phyloP scores from a whole-genome alignment of 2,329 filamentous ascomycete species.

The Raffaelea ambrosiae region DNA sequence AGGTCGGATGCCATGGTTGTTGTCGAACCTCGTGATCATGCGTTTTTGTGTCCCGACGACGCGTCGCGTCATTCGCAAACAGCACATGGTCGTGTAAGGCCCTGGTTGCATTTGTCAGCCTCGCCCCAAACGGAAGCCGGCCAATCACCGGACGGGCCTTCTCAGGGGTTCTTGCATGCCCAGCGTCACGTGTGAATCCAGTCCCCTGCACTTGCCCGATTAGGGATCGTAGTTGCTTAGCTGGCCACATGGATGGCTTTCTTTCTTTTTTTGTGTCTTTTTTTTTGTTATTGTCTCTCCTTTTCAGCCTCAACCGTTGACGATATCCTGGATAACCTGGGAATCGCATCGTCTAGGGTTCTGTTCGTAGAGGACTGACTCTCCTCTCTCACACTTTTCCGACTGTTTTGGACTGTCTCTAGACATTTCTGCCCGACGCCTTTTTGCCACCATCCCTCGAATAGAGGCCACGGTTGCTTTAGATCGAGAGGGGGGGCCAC shows the following conservation, averaged over 20 bases:
- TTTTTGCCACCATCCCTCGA: slow-evolving; percentile 7
- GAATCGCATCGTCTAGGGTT: no score
- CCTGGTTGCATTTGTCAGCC: no score
- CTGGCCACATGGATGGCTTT: not conserved
- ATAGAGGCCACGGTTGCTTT: slow-evolving; percentile 10
- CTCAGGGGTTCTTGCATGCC: not conserved
- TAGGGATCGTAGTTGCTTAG: not conserved
- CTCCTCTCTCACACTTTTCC: no score
- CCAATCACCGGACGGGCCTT: not conserved
- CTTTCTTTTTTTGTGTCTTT: not conserved
- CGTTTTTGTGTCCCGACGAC: not conserved
- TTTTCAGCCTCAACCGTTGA: not conserved
- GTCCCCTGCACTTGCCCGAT: not conserved
- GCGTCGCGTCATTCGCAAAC: no score
- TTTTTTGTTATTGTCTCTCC: not conserved
- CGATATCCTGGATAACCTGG: no score
- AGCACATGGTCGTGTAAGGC: no score
- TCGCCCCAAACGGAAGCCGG: not conserved
- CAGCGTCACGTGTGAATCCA: not conserved
- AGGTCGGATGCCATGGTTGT: slow-evolving; percentile 10
- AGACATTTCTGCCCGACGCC: not conserved
- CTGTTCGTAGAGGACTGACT: no score
- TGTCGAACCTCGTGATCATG: not conserved
- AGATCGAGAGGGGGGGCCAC: not conserved
- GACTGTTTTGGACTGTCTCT: no score